Evolutionary conservation across 805 yeast genomes (phyloP).

Genomic region (Trichomonascus vanleenenianus): DNA sequence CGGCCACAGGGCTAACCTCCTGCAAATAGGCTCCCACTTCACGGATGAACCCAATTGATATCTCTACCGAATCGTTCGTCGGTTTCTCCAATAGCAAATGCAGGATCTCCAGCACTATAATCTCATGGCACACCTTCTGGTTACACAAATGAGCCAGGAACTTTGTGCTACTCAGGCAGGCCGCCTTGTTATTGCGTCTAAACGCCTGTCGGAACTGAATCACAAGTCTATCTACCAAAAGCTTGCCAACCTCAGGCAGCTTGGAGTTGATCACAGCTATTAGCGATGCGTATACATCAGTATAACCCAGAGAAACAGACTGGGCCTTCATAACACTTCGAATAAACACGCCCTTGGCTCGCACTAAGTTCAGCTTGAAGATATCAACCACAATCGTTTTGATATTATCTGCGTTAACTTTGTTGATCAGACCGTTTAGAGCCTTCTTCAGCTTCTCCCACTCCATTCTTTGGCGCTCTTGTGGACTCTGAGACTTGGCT

Average conservation of each 20-base stretch:
- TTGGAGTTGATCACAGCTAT: slow-evolving; percentile 55
- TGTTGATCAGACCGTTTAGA: slow-evolving; percentile 43
- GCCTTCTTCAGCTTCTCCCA: slow-evolving; percentile 49
- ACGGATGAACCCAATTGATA: slow-evolving; percentile 44
- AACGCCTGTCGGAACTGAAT: slow-evolving; percentile 51
- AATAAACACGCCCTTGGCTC: slow-evolving; percentile 58
- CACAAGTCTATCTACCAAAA: slow-evolving; percentile 45
- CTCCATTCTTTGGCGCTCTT: slow-evolving; percentile 41
- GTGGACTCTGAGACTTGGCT: slow-evolving; percentile 24
- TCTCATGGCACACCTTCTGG: slow-evolving; percentile 51
- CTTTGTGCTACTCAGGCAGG: slow-evolving; percentile 36
- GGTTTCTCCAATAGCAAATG: slow-evolving; percentile 40
- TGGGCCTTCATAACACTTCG: slow-evolving; percentile 50
- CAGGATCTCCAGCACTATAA: slow-evolving; percentile 45
- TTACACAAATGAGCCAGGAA: slow-evolving; percentile 60
- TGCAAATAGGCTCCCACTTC: slow-evolving; percentile 46
- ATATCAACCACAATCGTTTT: slow-evolving; percentile 41
- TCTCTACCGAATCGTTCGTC: slow-evolving; percentile 48
- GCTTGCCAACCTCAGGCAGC: slow-evolving; percentile 60
- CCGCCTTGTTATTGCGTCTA: slow-evolving; percentile 37
- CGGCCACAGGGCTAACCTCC: slow-evolving; percentile 37
- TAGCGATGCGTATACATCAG: slow-evolving; percentile 50
- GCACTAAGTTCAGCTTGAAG: slow-evolving; percentile 47
- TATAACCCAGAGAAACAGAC: slow-evolving; percentile 32
- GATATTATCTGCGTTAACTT: slow-evolving; percentile 40